Evolutionary conservation across 805 yeast species (phyloP).

Genomic region (Candida broadrunensis): DNA sequence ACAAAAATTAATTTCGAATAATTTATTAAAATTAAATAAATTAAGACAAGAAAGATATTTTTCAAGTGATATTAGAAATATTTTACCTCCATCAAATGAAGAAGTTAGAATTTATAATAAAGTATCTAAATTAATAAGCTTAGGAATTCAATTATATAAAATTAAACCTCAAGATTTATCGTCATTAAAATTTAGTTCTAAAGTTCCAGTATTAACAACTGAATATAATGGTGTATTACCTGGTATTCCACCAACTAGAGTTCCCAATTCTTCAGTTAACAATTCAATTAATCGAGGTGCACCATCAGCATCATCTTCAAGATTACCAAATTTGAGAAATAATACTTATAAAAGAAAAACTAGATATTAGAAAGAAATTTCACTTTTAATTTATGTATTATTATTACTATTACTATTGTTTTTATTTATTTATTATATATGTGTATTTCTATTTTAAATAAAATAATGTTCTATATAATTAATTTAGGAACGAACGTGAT

Average conservation of each 20-base stretch:
- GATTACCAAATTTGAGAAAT: neutral
- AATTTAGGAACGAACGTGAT: too few species aligned
- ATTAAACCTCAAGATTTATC: slow-evolving; percentile 21
- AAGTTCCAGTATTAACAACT: slow-evolving; percentile 66
- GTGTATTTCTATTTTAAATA: too few species aligned
- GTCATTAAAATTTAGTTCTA: slow-evolving; percentile 26
- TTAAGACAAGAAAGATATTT: slow-evolving; percentile 39
- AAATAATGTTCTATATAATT: too few species aligned
- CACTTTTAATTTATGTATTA: too few species aligned
- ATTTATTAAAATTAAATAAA: slow-evolving; percentile 32
- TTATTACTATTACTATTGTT: too few species aligned
- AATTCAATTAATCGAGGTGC: neutral
- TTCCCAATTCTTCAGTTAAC: slow-evolving; percentile 14
- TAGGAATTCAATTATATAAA: slow-evolving; percentile 30
- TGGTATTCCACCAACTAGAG: slow-evolving; percentile 37
- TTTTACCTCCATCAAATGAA: slow-evolving; percentile 21
- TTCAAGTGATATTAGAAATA: slow-evolving; percentile 21
- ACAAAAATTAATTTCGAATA: slow-evolving; percentile 32
- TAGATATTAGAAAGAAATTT: neutral
- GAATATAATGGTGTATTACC: slow-evolving; percentile 82
- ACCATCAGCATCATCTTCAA: neutral
- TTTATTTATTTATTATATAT: too few species aligned
- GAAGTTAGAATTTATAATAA: slow-evolving; percentile 29
- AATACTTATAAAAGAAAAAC: neutral
- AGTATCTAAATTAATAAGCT: slow-evolving; percentile 24